Evolutionary conservation across 2,329 filamentous ascomycete genomes (phyloP).

Genomic region (Diaporthe sp.): DNA sequence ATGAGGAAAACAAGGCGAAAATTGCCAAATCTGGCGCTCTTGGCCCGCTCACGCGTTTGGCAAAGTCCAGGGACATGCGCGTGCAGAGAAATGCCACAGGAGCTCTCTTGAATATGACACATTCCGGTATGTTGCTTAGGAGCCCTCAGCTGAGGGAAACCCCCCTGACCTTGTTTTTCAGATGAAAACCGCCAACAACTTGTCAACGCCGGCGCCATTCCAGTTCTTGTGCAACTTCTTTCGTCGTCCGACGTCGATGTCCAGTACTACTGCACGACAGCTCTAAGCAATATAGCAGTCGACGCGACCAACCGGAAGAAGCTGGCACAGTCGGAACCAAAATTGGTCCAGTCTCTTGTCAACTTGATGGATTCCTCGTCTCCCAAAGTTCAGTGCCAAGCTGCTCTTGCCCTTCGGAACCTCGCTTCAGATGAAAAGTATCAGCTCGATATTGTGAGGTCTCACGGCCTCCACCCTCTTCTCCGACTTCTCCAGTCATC

Average conservation of each 20-base stretch:
- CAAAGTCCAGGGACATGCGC: conserved; percentile 98
- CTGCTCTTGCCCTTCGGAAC: conserved; percentile 92
- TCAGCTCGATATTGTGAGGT: conserved; percentile 95
- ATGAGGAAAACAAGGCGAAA: conserved; percentile 99
- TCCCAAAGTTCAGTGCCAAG: conserved; percentile 98
- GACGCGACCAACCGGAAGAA: conserved; percentile 92
- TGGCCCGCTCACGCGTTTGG: conserved; percentile 88
- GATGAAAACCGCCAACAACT: conserved; percentile 98
- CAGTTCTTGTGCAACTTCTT: conserved; percentile 94
- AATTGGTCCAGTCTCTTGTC: conserved; percentile 93
- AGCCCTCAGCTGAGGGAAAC: conserved; percentile 36
- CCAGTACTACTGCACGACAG: conserved; percentile 99
- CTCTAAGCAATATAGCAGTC: conserved; percentile 97
- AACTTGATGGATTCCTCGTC: conserved; percentile 98
- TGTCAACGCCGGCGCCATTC: conserved; percentile 97
- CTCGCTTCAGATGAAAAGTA: conserved; percentile 98
- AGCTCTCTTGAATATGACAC: conserved; percentile 97
- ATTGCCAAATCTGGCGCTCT: conserved; percentile 96
- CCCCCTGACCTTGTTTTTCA: conserved; percentile 54
- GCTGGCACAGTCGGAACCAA: conserved; percentile 89
- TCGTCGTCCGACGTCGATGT: conserved; percentile 96
- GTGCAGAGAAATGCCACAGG: conserved; percentile 98
- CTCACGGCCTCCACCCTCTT: conserved; percentile 86
- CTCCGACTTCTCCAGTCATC: conserved; percentile 93
- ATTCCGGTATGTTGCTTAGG: conserved; percentile 78